Evolutionary conservation across 73 alveolate genomes (phyloP), one percentile per base, ranked within the genome.

Genomic region (Breviolum minutum): DNA sequence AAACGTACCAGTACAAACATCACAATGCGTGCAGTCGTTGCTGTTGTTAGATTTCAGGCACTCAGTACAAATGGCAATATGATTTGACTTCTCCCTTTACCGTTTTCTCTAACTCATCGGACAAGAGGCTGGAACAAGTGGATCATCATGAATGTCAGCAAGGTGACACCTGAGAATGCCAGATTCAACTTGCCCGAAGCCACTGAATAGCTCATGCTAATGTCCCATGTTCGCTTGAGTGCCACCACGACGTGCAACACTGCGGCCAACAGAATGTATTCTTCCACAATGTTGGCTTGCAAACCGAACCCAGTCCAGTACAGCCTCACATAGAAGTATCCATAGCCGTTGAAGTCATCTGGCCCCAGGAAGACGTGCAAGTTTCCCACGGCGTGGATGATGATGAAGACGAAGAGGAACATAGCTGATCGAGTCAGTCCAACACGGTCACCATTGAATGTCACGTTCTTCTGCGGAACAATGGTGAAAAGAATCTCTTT

Each of bases 301-400:
- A 94, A 32, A 32, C 99, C 99, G 85, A 94, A 94, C 10, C 99
- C 99, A 2, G 94, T 94, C 99, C 99, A 94, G 94, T 94, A 94
- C 94, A 94, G 99, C 84, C 99, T 88, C 86, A 94, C 99, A 40
- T 94, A 94, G 94, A 94, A 94, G 94, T 94, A 94, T 88, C 99
- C 99, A 84, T 94, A 94, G 94, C 99, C 99, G 86, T 94, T 94
- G 94, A 94, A 94, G 84, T 94, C 99, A 27, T 94, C 99, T n/a
- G 99, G 87, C 74, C 99, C 99, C 32, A 94, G 94, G 94, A 94
- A 94, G 32, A 94, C 99, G 94, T 94, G 99, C 73, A 94, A 29
- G 94, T 94, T 94, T 54, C 99, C 99, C 48, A 94, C 94, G n/a
- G 99, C 99, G 74, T 94, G 99, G 94, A 94, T 94, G 74, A 94